phyloP scores from a whole-genome alignment of 306 rosid genomes.

The Sesbania bispinosa region DNA sequence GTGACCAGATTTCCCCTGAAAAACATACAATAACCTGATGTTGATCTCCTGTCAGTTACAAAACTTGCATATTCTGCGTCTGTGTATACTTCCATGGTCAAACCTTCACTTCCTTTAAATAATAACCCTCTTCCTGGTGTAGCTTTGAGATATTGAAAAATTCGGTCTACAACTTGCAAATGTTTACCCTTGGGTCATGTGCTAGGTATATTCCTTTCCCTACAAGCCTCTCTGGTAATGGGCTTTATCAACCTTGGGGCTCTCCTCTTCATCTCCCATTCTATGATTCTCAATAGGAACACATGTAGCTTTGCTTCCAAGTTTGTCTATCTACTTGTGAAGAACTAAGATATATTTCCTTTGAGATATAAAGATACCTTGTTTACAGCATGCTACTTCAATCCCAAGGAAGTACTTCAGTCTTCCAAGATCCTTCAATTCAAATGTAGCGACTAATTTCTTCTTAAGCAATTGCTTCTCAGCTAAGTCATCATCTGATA shows the following conservation, averaged over 20 bases:
- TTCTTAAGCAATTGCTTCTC: neutral
- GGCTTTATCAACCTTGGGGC: too few species aligned
- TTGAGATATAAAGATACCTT: too few species aligned
- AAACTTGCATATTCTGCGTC: neutral
- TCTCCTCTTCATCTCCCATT: too few species aligned
- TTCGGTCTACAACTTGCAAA: neutral
- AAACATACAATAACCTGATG: too few species aligned
- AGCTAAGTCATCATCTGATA: neutral
- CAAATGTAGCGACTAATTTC: neutral
- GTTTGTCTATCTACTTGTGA: too few species aligned
- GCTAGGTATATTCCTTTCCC: too few species aligned
- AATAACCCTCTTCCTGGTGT: neutral
- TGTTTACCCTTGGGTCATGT: neutral
- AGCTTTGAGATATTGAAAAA: neutral
- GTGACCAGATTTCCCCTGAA: too few species aligned
- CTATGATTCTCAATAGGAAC: too few species aligned
- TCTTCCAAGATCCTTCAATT: neutral
- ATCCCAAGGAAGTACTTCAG: neutral
- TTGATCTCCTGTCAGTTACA: neutral
- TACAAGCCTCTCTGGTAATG: neutral
- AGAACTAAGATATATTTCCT: too few species aligned
- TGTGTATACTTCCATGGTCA: neutral
- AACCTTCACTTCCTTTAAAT: neutral
- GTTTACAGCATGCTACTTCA: too few species aligned
- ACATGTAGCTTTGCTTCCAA: too few species aligned